Base-by-base conservation (phyloP, 805 yeast species). In the Lipomyces yamanashiensis region DNA sequence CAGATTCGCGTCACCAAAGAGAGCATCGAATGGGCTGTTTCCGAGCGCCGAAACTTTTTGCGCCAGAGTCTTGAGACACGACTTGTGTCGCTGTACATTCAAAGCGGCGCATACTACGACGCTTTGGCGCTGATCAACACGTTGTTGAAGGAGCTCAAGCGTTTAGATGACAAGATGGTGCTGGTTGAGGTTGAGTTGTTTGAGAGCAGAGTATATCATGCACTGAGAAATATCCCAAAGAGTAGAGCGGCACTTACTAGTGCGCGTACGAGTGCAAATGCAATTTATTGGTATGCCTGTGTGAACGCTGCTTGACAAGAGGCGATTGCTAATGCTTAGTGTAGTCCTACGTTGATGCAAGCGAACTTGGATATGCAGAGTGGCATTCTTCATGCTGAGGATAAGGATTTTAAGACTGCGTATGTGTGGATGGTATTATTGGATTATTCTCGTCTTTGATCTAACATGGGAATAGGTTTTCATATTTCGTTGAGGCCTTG, bases 191-290 rank as follows among this genome's bases (percentile, higher is more conserved):
- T 95, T 43, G 98, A 95, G 77, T 80, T 95, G 68, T 83, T 95
- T 67, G 98, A 95, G 76, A 83, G 95, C 21, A 88, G 91, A 73
- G 91, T 90, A 47, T 95, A 88, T 76, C 97, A 92, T 75, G 92
- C 96, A 34, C 81, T 95, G 71, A 85, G 97, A 75, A 95, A 95
- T 76, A 83, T 90, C 72, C 89, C 97, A 5, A 95, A 93, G 78
- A 85, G 97, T 5, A 85, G 90, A 72, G 98, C 98, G 7, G 87
- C 97, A 1, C 81, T 95, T 71, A 92, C 98, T 1, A 87, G 96
- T 53, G 97, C 99, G 1, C 85, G 98, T 76, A 95, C 99, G 0
- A 88, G 96, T 2, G 99, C 99, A n/a, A 96, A 95, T 76, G 84
- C 98, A 23, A 90, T 95, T 58, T 96, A 92, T 79, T 90, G 97